These are phyloP conservation scores for Scenedesmus sp. DNA, from an alignment of 163 green algal species.

Conservation along the genomic window DNA sequence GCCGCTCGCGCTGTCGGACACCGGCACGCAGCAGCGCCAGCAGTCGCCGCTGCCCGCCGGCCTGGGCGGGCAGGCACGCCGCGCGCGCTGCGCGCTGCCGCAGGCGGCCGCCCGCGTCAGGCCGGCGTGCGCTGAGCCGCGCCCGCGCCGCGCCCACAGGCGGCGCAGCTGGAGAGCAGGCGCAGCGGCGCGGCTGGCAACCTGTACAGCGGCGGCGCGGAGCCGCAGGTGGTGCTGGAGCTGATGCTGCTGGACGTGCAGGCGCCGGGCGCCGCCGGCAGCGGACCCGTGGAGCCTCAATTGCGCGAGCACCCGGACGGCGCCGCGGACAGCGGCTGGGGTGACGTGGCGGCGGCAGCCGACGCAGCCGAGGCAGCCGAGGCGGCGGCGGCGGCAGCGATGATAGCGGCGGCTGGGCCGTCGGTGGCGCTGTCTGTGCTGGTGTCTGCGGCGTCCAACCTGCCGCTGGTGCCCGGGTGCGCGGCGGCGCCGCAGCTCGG, in stretches of 20 bases:
- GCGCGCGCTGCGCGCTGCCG: too few species aligned
- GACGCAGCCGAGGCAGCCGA: not conserved
- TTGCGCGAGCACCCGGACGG: not conserved
- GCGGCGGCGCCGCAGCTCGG: slow-evolving; percentile 5
- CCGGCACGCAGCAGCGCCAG: slow-evolving; percentile 9
- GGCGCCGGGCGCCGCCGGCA: not conserved
- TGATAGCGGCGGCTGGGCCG: not conserved
- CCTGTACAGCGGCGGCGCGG: slow-evolving; percentile 4
- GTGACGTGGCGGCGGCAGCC: not conserved
- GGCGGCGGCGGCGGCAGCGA: not conserved
- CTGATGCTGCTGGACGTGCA: slow-evolving; percentile 36
- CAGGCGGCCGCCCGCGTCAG: too few species aligned
- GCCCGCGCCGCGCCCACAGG: too few species aligned
- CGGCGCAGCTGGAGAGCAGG: slow-evolving; percentile 32
- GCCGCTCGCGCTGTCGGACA: slow-evolving; percentile 15
- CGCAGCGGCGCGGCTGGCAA: slow-evolving; percentile 31
- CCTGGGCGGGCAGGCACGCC: not conserved
- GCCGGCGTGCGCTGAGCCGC: too few species aligned
- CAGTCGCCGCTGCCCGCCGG: not conserved
- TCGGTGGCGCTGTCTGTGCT: slow-evolving; percentile 3
- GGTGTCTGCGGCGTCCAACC: slow-evolving; percentile 36
- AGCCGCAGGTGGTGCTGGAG: slow-evolving; percentile 26
- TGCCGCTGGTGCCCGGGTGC: slow-evolving; percentile 29
- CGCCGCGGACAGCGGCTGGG: not conserved
- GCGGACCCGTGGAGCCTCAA: too few species aligned